Conservation (phyloP, 768 basidiomycete species). For the Boletus bicolor region DNA sequence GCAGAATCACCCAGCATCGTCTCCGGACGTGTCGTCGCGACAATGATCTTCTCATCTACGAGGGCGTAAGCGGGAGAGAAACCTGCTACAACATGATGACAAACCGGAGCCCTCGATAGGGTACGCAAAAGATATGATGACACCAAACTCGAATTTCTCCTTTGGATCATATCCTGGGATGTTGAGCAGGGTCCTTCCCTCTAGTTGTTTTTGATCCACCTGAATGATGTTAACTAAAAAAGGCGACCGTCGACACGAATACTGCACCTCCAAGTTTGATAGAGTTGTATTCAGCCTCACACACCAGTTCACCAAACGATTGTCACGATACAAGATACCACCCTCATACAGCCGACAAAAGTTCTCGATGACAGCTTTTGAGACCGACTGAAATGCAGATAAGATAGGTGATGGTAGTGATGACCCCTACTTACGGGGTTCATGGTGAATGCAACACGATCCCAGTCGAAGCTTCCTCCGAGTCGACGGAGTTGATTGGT, state of each 20-base stretch:
- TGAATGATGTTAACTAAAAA: slow-evolving; percentile 25
- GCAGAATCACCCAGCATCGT: slow-evolving; percentile 99
- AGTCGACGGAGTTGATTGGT: slow-evolving; percentile 84
- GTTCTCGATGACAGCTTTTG: slow-evolving; percentile 85
- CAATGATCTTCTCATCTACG: slow-evolving; percentile 82
- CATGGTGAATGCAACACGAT: slow-evolving; percentile 94
- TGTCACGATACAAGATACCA: slow-evolving; percentile 90
- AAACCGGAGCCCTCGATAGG: slow-evolving; percentile 79
- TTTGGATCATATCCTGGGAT: slow-evolving; percentile 96
- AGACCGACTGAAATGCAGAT: slow-evolving; percentile 49
- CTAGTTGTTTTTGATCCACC: slow-evolving; percentile 91
- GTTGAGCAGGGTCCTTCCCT: slow-evolving; percentile 77
- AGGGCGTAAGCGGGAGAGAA: neutral
- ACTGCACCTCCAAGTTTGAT: slow-evolving; percentile 90
- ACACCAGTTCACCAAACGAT: slow-evolving; percentile 98
- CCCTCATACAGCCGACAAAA: slow-evolving; percentile 92
- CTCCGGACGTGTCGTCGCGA: slow-evolving; percentile 97
- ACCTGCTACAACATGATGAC: slow-evolving; percentile 8
- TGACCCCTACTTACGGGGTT: slow-evolving; percentile 53
- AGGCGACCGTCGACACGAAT: neutral
- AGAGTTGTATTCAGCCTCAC: slow-evolving; percentile 92
- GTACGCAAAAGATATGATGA: slow-evolving; percentile 95
- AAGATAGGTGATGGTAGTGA: neutral
- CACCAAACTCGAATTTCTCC: slow-evolving; percentile 96
- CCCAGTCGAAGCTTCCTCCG: slow-evolving; percentile 95